Evolutionary conservation across 164 flowering plant genomes (phyloP), one percentile per base, ranked within the genome.

Genomic region (Nymphaea colorata): DNA sequence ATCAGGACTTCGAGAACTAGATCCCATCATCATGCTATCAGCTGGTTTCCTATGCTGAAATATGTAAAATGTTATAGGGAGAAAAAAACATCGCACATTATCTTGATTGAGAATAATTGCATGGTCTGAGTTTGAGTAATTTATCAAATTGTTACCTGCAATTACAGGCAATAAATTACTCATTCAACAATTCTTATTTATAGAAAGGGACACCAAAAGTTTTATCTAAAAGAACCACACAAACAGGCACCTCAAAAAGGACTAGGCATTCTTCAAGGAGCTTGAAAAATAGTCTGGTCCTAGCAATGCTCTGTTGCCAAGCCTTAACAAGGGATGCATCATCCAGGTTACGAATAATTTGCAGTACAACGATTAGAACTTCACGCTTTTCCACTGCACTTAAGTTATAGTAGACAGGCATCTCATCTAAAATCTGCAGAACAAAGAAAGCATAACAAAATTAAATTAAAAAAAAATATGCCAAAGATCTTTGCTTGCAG

Each of bases 301-400:
- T 87, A 71, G 98, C 98, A 74, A 95, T 81, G 77, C 90, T 95
- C 76, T 90, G 99, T 77, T 95, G 93, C 99, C 99, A 95, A 10
- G 96, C 96, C 79, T 92, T 95, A 71, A 90, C 78, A 67, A 95
- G 88, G 61, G 99, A 88, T 67, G 83, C 85, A 80, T 90, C 98
- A 84, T 95, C 99, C 72, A 92, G 80, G 77, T 92, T 91, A 51
- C 97, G 91, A 42, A 95, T 68, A 72, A 95, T 87, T 87, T 95
- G 97, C 90, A 92, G 70, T 64, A 86, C 66, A 44, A 81, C 88
- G 70, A 95, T 84, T 66, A 90, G 76, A 68, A 90, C 97, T 79
- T 92, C 99, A 75, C 98, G 90, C 84, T 95, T 95, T 76, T 95
- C 99, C 69, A 78, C 73, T 60, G 90, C 83, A 81, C 80, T 89